Evolutionary conservation across 371 early-diverging fungal genomes (phyloP), one percentile per base, ranked within the genome.

Genomic region (Dinochytrium kinnereticum): DNA sequence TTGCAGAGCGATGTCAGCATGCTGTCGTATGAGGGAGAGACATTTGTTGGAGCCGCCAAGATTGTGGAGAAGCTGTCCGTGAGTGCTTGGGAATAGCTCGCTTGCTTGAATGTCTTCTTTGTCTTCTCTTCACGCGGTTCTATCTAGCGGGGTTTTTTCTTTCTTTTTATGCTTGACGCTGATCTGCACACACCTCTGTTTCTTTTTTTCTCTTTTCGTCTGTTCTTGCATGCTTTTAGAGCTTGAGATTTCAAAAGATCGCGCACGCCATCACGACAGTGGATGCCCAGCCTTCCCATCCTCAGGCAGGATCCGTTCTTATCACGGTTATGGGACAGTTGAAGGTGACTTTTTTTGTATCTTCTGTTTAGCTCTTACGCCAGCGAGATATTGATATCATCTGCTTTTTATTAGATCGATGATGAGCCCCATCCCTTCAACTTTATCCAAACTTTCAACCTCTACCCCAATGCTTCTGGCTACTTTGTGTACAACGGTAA

Each of bases 261-360:
- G 75, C 72, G 49, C 95, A 95, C 83, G 75, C 92, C 53, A 69
- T 84, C 68, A 76, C 82, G 71, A 92, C 95, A 61, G 70, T 87
- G 44, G 96, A 97, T 81, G 90, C 89, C 19, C 96, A 96, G 84
- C 93, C 94, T 33, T 79, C 87, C 74, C 78, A 80, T 72, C 89
- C 90, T 53, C 68, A 55, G 26, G 61, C 70, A 68, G 84, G 81
- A 49, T 73, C 88, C 26, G 83, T 95, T 33, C 57, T 96, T 34
- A 91, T 97, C 61, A 57, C 82, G 26, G 95, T 96, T n/a, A 94
- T 95, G 68, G 97, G 97, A 71, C 90, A 89, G 79, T 88, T 97
- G 24, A 75, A 91, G 81, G 94, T 92, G 89, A 71, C n/a, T n/a
- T n/a, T n/a, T n/a, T n/a, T n/a, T n/a, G n/a, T n/a, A n/a, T n/a